phyloP scores from a whole-genome alignment of 2,329 filamentous ascomycete species.

The Ophiostoma ips region DNA sequence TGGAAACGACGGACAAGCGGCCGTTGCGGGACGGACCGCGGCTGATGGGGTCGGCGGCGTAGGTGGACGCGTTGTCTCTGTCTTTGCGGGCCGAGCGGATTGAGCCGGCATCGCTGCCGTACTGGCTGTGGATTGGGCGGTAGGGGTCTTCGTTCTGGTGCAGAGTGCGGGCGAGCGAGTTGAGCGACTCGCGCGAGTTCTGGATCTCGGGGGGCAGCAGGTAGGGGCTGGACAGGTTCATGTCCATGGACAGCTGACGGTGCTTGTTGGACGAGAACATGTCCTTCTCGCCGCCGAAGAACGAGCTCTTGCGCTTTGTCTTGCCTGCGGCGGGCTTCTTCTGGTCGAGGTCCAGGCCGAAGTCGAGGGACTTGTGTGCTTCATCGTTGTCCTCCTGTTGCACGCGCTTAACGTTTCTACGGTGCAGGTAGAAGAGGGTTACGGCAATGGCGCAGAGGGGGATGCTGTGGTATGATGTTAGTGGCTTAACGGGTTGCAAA shows the following conservation, averaged over 20 bases:
- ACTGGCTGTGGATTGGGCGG: slow-evolving; percentile 40
- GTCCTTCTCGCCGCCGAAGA: slow-evolving; percentile 43
- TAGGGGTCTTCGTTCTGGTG: slow-evolving; percentile 74
- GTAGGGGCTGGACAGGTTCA: slow-evolving; percentile 73
- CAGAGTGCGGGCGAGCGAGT: slow-evolving; percentile 68
- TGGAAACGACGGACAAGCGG: slow-evolving; percentile 25
- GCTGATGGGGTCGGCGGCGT: slow-evolving; percentile 14
- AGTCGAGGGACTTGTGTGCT: slow-evolving; percentile 83
- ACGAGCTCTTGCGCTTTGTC: slow-evolving; percentile 30
- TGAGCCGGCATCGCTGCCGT: slow-evolving; percentile 43
- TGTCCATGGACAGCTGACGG: slow-evolving; percentile 53
- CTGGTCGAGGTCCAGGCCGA: slow-evolving; percentile 54
- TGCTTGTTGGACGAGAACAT: slow-evolving; percentile 28
- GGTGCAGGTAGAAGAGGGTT: slow-evolving; percentile 64
- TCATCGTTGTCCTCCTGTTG: slow-evolving; percentile 68
- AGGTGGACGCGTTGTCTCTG: slow-evolving; percentile 24
- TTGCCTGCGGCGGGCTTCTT: slow-evolving; percentile 18
- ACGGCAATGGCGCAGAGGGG: slow-evolving; percentile 54
- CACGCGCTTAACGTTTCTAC: slow-evolving; percentile 59
- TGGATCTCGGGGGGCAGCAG: slow-evolving; percentile 76
- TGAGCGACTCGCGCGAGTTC: slow-evolving; percentile 70
- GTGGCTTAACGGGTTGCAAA: too few relatives aligned
- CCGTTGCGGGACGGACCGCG: slow-evolving; percentile 17
- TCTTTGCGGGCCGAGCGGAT: slow-evolving; percentile 35
- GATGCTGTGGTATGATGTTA: slow-evolving; percentile 46